Evolutionary conservation across 352 stramenopile genomes (phyloP), one percentile per base, ranked within the genome.

Genomic region (Phytopythium montanum): DNA sequence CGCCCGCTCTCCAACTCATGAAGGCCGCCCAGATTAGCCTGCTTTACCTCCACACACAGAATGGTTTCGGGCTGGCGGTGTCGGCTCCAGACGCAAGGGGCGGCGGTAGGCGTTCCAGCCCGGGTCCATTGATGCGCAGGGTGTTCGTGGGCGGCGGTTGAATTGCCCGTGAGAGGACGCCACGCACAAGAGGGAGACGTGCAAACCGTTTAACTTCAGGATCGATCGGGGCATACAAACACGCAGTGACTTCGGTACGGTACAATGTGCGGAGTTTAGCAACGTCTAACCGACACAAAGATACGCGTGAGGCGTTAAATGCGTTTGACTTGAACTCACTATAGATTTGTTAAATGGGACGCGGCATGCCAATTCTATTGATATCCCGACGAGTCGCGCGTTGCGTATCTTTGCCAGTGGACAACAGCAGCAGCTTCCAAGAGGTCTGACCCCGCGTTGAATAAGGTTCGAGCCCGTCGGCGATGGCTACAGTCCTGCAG

Each of bases 161-260:
- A 5, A 21, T 25, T 46, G 39, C 5, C 19, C 39, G 19, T 6
- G 7, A 21, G 21, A 25, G 6, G 39, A 38, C 33, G 39, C 39
- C 39, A 46, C 19, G 39, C 39, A 46, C 28, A 25, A 18, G 12
- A 25, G 21, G 21, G 46, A 25, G 12, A 4, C 26, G 13, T 2
- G 28, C 10, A 16, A 54, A 4, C 52, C 23, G 34, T 57, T 57
- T 36, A 44, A 57, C 52, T 48, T 48, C 52, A 57, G 52, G 29
- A 31, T 45, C n/a, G 33, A 16, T 7, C 5, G n/a, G 19, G 26
- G 1, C 34, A 64, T 73, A 73, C 58, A 69, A 70, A 64, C 12
- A 16, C 2, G 50, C 58, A 73, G 57, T 73, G 46, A 54, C 26
- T 39, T n/a, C 19, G 19, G 29, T 36, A 25, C 6, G 39, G 23